These are phyloP conservation scores for Blastomyces parvus DNA, from an alignment of 2,329 filamentous ascomycete species.

Conservation along the genomic window DNA sequence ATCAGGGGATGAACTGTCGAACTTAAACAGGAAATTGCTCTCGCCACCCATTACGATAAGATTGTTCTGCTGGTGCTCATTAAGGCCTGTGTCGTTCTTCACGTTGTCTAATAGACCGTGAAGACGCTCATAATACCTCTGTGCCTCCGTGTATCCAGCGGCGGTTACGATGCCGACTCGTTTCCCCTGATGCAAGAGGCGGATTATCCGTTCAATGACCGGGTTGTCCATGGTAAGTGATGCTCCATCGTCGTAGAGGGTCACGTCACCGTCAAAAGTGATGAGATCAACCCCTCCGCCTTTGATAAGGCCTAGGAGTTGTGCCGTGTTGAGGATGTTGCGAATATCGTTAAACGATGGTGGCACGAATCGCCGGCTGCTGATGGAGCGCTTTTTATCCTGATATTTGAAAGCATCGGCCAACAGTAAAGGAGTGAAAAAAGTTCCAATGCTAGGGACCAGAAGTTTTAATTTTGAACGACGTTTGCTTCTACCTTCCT, in stretches of 20 bases:
- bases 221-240: conserved; percentile 66
- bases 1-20: conserved; percentile 53
- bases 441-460: conserved; percentile 82
- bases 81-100: conserved; percentile 50
- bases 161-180: conserved; percentile 94
- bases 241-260: conserved; percentile 83
- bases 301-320: conserved; percentile 80
- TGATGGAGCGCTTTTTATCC: conserved; percentile 76
- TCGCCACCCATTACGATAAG: conserved; percentile 92
- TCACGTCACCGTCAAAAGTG: conserved; percentile 97
- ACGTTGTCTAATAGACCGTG: conserved; percentile 80
- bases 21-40: conserved; percentile 88
- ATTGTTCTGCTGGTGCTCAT: conserved; percentile 59
- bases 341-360: conserved; percentile 96
- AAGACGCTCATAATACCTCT: conserved; percentile 76
- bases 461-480: conserved; percentile 88
- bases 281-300: conserved; percentile 67
- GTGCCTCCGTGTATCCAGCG: conserved; percentile 82
- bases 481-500: conserved; percentile 53
- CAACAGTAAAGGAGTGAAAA: conserved; percentile 80
- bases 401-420: conserved; percentile 89
- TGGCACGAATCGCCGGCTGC: conserved; percentile 81
- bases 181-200: conserved; percentile 66
- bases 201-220: conserved; percentile 58
- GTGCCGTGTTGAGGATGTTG: conserved; percentile 85